These are phyloP conservation scores for Aspergillus versicolor DNA, from an alignment of 2,329 filamentous ascomycete species.

Conservation along the genomic window DNA sequence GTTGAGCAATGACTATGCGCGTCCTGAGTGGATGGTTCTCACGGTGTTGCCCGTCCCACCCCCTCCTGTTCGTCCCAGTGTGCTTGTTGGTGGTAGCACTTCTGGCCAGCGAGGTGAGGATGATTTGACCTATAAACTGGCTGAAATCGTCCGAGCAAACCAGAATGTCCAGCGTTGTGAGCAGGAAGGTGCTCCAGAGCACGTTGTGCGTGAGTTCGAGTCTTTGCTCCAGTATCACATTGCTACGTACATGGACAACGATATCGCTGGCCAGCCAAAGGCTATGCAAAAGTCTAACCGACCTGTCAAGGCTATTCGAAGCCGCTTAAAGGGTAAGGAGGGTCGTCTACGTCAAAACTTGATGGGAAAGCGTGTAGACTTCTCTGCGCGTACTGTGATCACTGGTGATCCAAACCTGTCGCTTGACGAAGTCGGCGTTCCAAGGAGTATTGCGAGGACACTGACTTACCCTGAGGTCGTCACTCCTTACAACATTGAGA, in stretches of 20 bases:
- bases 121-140: slow-evolving; percentile 98
- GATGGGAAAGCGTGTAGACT: slow-evolving; percentile 99
- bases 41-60: slow-evolving; percentile 94
- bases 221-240: slow-evolving; percentile 94
- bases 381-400: slow-evolving; percentile 98
- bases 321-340: slow-evolving; percentile 98
- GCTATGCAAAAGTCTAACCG: slow-evolving; percentile 96
- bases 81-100: slow-evolving; percentile 92
- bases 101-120: slow-evolving; percentile 94
- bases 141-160: slow-evolving; percentile 97
- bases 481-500: slow-evolving; percentile 95
- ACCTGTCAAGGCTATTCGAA: slow-evolving; percentile 93
- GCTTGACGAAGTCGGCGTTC: slow-evolving; percentile 95
- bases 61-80: slow-evolving; percentile 92
- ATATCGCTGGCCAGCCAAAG: slow-evolving; percentile 92
- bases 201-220: slow-evolving; percentile 89
- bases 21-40: slow-evolving; percentile 97
- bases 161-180: slow-evolving; percentile 90
- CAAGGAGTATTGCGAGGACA: slow-evolving; percentile 85
- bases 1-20: slow-evolving; percentile 89
- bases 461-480: slow-evolving; percentile 97
- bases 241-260: slow-evolving; percentile 99
- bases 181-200: slow-evolving; percentile 84
- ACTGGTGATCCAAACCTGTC: slow-evolving; percentile 97
- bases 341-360: slow-evolving; percentile 95